Evolutionary conservation across 208 protist genomes (phyloP), one percentile per base, ranked within the genome.

Genomic region (Trypanosoma rangeli): DNA sequence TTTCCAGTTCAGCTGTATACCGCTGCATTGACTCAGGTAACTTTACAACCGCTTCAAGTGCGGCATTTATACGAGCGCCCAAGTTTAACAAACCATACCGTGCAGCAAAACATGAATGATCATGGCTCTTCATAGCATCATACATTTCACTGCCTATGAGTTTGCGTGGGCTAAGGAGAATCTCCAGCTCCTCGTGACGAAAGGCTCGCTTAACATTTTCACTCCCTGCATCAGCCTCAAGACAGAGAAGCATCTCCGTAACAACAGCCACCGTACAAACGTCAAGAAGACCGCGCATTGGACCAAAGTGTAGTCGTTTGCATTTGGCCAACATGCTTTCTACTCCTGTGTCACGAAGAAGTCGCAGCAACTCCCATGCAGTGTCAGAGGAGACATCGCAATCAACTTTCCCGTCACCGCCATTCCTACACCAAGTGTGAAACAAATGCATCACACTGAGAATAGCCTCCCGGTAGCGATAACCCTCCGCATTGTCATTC

Each of bases 401-500:
- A 56, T 54, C 66, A 42, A 33, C 76, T 5, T 44, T 28, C 0
- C 54, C 20, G 56, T 50, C 31, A 54, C 71, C 42, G 26, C 59
- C 35, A 35, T 26, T 15, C 29, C n/a, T 42, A 22, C 46, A 60
- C 5, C 26, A 8, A 39, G 49, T 35, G 22, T 42, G 58, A 59
- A 57, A 73, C 5, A 24, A 54, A 73, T 54, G 31, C 58, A 50
- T 66, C 29, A 58, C n/a, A n/a, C 31, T 46, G 26, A 78, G 80
- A 71, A 87, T 65, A 26, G 77, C 84, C 53, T 80, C 80, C n/a
- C 55, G 63, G 74, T 72, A 92, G 0, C 89, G 84, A 33, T 64
- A 31, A 5, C 84, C 86, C 46, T 94, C 89, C 3, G 64, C 55
- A 64, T 94, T 90, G 73, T 94, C 69, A 69, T 94, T 94, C 15